Evolutionary conservation across 257 asterid genomes (phyloP), one percentile per base, ranked within the genome.

Genomic region (Fraxinus excelsior): DNA sequence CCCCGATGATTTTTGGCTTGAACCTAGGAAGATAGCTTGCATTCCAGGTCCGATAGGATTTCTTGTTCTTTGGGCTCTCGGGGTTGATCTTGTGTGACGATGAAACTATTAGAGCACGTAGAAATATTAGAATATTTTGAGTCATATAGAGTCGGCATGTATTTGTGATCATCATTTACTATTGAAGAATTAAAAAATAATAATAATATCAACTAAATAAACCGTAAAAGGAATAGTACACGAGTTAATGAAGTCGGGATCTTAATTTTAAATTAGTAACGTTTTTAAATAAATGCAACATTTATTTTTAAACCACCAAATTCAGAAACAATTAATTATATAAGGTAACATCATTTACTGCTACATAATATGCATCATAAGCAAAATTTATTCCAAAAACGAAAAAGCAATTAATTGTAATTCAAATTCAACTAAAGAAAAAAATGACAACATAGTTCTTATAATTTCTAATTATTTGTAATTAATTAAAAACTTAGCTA

Each of bases 11-110:
- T 67, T 80, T 46, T 25, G 62, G 23, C 80, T 80, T 1, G 89
- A 83, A 83, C 87, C 88, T 64, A 91, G 74, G 62, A 88, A 89
- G 7, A 88, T 70, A 2, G 95, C 93, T 74, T 87, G 95, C 97
- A 90, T 79, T 76, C 84, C 86, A 14, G 89, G 87, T 81, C 88
- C 93, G 62, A 75, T 85, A 0, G 53, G 78, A 66, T 64, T 77
- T 75, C 76, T 77, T 13, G 69, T 21, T 73, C 79, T 81, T 21
- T 72, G 81, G 21, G 67, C 7, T 35, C 75, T 73, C 72, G 29
- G 28, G 10, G 62, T 11, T 5, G 28, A 49, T 76, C 76, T 83
- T 53, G 35, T 26, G 67, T 76, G 40, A 40, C 76, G 69, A 56
- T 67, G 32, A 74, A 32, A 10, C 81, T 81, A 23, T 16, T 42